Conservation (phyloP, 495 filamentous ascomycete species). For the Coniosporium apollinis region DNA sequence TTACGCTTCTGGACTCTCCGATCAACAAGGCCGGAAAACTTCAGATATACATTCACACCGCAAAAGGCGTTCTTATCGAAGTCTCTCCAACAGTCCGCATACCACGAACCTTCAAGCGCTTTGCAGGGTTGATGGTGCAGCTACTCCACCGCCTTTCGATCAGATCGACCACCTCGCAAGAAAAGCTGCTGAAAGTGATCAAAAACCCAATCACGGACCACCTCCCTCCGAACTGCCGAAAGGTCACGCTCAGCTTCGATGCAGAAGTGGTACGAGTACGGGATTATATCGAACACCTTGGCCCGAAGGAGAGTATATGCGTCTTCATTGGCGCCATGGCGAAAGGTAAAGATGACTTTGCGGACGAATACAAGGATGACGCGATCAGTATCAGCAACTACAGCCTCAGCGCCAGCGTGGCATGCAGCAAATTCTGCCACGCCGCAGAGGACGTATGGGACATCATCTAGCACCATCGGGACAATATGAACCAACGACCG, state of each 20-base stretch:
- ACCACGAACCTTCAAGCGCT: conserved; percentile 95
- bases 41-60: conserved; percentile 96
- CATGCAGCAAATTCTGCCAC: conserved; percentile 98
- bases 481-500: not conserved
- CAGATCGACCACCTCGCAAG: conserved; percentile 84
- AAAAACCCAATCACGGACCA: conserved; percentile 96
- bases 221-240: conserved; percentile 89
- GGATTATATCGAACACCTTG: conserved; percentile 71
- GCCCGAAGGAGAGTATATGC: conserved; percentile 75
- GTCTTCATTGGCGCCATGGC: conserved; percentile 98
- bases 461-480: conserved; percentile 43
- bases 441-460: conserved; percentile 94
- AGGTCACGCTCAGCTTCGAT: conserved; percentile 89
- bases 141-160: conserved; percentile 93
- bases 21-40: conserved; percentile 95
- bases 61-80: conserved; percentile 91
- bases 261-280: conserved; percentile 67
- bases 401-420: conserved; percentile 89
- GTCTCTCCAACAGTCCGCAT: conserved; percentile 95
- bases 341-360: conserved; percentile 89
- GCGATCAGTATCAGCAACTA: conserved; percentile 96
- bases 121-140: conserved; percentile 96
- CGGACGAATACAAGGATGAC: conserved; percentile 86
- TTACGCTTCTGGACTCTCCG: conserved; percentile 92
- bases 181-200: conserved; percentile 95